Percentiles rank a stretch among this genome's conserved stretches.
Evolutionary conservation across 805 yeast genomes (phyloP).

Genomic region (Starmerella bombi): DNA sequence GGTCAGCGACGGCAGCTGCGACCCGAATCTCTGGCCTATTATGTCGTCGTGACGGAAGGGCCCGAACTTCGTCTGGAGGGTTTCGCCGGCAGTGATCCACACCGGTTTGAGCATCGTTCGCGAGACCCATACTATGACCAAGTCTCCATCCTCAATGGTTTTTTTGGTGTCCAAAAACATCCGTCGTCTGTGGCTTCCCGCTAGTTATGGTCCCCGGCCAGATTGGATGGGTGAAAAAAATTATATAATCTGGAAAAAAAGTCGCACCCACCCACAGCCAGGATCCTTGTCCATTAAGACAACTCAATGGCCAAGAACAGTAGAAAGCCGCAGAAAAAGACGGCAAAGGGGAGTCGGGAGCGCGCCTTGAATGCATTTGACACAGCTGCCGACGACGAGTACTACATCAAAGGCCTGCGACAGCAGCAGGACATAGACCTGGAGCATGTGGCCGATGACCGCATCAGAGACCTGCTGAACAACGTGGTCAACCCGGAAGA

Average conservation of each 20-base stretch:
- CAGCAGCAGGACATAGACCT: conserved; percentile 26
- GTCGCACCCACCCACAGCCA: no score
- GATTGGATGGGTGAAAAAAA: conserved; percentile 4
- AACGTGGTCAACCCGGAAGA: conserved; percentile 27
- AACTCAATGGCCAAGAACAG: conserved; percentile 1
- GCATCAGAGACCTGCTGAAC: conserved; percentile 20
- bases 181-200: no score
- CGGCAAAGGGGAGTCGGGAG: conserved; percentile 15
- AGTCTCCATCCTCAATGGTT: conserved; percentile 68
- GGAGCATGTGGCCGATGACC: conserved; percentile 27
- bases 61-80: conserved; percentile 78
- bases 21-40: conserved; percentile 72
- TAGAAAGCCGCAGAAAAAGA: conserved; percentile 3
- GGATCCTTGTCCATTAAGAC: no score
- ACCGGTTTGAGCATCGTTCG: conserved; percentile 70
- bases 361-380: conserved; percentile 41
- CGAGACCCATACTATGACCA: conserved; percentile 75
- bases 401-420: conserved; percentile 20
- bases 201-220: neutral
- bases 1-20: conserved; percentile 59
- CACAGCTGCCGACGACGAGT: conserved; percentile 34
- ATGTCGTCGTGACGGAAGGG: conserved; percentile 70
- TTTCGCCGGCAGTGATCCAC: conserved; percentile 42
- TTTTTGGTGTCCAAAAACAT: conserved; percentile 32
- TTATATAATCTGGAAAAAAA: conserved; percentile 13